Base-by-base conservation (phyloP, 1,139 yeast species). In the Keqinozyma sinolaborantium region DNA sequence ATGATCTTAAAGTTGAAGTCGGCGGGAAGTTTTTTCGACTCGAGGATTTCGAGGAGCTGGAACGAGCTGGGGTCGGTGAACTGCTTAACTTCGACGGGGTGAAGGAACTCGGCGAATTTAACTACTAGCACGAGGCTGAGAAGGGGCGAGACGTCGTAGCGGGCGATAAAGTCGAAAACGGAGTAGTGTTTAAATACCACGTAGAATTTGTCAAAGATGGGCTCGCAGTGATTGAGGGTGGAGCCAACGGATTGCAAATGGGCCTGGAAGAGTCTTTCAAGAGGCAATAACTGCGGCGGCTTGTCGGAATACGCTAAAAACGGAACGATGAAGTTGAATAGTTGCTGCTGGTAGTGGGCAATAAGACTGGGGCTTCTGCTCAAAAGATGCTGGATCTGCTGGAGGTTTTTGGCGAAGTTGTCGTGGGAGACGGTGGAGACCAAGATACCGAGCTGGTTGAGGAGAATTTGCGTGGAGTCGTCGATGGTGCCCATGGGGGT, bases 381-480 rank as follows among this genome's bases (percentile, higher is more conserved):
- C 38, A 74, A 50, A 24, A 79, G 68, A 42, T 60, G 62, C 37
- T 67, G 62, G 45, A 79, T 73, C 48, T 79, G 77, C 28, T 53
- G 50, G 32, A 54, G 50, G 25, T 70, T 60, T n/a, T 61, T 42
- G 18, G 58, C 60, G 50, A 70, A 61, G 50, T 69, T 73, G 18
- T 58, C 56, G 13, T 56, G 53, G 19, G 64, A 51, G 38, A 71
- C 56, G 16, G 75, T 67, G 19, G 73, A 58, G 29, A 73, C 56
- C 34, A 79, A 56, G 30, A 79, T 64, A 14, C 74, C 64, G 31
- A 81, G 51, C 51, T 80, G 85, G 28, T 77, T 71, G 39, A 68
- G 51, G 29, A 70, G 57, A 31, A 71, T 71, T 50, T 70, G 68
- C 33, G n/a, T n/a, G n/a, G n/a, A n/a, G n/a, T n/a, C n/a, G n/a